phyloP scores from a whole-genome alignment of 805 yeast species.

The Saccharomycopsis javanensis region DNA sequence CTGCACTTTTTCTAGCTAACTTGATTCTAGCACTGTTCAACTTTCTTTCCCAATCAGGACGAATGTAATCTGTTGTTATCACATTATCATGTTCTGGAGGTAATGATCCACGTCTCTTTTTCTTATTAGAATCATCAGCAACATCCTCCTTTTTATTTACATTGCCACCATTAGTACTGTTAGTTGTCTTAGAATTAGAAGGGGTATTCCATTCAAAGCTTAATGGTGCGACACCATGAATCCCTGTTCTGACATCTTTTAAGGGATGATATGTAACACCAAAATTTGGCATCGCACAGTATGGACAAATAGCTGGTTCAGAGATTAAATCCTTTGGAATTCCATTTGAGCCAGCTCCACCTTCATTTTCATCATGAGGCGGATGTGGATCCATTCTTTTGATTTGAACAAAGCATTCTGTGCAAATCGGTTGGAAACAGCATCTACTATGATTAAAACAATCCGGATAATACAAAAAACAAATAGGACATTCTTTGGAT shows the following conservation, averaged over 20 bases:
- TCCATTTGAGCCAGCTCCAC: slow-evolving; percentile 24
- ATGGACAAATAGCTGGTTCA: slow-evolving; percentile 88
- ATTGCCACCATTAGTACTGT: not conserved
- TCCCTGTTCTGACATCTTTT: slow-evolving; percentile 40
- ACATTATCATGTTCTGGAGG: slow-evolving; percentile 64
- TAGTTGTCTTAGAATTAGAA: not conserved
- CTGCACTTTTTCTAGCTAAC: slow-evolving; percentile 79
- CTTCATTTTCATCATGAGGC: slow-evolving; percentile 56
- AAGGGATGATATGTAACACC: slow-evolving; percentile 78
- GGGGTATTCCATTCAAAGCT: slow-evolving; percentile 23
- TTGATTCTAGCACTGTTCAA: slow-evolving; percentile 63
- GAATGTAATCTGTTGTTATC: slow-evolving; percentile 66
- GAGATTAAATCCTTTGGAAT: slow-evolving; percentile 60
- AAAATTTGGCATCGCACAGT: slow-evolving; percentile 79
- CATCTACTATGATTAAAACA: slow-evolving; percentile 74
- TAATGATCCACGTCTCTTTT: slow-evolving; percentile 39
- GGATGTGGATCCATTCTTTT: slow-evolving; percentile 88
- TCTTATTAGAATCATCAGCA: not conserved
- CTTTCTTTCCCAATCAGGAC: slow-evolving; percentile 89
- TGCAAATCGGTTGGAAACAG: slow-evolving; percentile 87
- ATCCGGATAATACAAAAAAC: slow-evolving; percentile 78
- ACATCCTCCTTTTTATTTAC: not conserved
- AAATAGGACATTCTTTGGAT: slow-evolving; percentile 85
- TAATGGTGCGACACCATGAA: slow-evolving; percentile 45
- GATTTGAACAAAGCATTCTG: slow-evolving; percentile 95